phyloP scores from a whole-genome alignment of 345 rosid genomes.

The Cardamine chenopodiifolia region DNA sequence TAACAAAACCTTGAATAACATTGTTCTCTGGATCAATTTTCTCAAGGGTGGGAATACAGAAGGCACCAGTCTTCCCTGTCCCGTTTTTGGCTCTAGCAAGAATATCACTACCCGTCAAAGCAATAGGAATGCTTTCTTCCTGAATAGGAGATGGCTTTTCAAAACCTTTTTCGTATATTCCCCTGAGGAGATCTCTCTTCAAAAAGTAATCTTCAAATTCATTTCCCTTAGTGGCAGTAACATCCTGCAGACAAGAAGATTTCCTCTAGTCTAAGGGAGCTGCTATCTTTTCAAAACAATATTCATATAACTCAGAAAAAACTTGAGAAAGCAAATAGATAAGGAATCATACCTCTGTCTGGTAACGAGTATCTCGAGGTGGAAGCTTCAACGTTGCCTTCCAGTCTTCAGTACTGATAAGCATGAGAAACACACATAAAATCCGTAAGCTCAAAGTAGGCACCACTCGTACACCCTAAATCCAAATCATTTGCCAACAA shows the following conservation, averaged over 20 bases:
- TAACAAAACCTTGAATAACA: constrained; percentile 79
- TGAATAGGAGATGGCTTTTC: constrained; percentile 99
- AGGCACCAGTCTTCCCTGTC: constrained; percentile 98
- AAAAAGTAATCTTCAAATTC: constrained; percentile 97
- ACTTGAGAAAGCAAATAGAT: background rate
- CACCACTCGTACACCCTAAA: background rate
- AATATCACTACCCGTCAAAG: constrained; percentile 95
- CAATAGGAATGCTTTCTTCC: constrained; percentile 99
- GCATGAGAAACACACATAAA: background rate
- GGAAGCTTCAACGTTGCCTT: constrained; percentile 77
- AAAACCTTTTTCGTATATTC: constrained; percentile 96
- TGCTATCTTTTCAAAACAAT: constrained; percentile 40
- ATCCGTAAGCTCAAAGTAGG: background rate
- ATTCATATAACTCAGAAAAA: background rate
- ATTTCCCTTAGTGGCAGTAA: constrained; percentile 96
- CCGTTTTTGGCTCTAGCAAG: constrained; percentile 99
- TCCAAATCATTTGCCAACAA: background rate
- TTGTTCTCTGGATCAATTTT: constrained; percentile 91
- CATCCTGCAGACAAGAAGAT: constrained; percentile 61
- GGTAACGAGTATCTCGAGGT: constrained; percentile 75
- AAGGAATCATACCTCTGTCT: constrained; percentile 68
- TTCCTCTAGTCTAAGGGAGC: background rate
- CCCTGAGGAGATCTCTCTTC: constrained; percentile 89
- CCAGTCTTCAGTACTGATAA: constrained; percentile 81
- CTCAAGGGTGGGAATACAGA: constrained; percentile 94